Evolutionary conservation across 176 grass and related monocot genomes (phyloP).

Genomic region (Cenchrus fungigraminus): DNA sequence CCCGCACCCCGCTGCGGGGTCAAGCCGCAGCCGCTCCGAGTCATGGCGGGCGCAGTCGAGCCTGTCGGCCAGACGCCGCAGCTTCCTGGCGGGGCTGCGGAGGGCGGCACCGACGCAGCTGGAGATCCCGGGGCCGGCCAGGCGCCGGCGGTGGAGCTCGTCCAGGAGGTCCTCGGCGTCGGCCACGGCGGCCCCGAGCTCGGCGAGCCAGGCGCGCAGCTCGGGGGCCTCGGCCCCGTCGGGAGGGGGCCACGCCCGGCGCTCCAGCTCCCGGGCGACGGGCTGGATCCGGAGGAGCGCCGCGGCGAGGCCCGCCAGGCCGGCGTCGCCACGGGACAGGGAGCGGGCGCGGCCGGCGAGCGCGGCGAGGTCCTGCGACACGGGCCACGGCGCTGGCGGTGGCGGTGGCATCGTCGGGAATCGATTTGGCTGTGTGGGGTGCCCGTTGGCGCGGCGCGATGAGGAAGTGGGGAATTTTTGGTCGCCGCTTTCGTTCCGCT

Average conservation of each 20-base stretch:
- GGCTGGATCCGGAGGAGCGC: conserved; percentile 42
- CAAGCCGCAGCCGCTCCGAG: conserved; percentile 7
- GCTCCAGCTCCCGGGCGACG: conserved; percentile 24
- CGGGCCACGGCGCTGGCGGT: conserved; percentile 20
- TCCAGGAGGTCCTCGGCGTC: conserved; percentile 46
- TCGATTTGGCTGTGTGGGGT: neutral
- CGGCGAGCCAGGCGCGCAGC: conserved; percentile 21
- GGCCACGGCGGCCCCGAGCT: conserved; percentile 32
- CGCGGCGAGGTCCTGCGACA: conserved; percentile 40
- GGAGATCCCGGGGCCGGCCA: neutral
- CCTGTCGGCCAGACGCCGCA: neutral
- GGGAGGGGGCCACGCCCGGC: neutral
- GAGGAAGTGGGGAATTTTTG: neutral
- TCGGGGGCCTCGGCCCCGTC: neutral
- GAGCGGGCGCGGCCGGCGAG: conserved; percentile 31
- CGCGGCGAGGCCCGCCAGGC: conserved; percentile 29
- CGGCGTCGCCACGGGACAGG: conserved; percentile 5
- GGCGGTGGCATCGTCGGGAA: conserved; percentile 27
- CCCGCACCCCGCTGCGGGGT: neutral
- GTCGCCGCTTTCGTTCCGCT: neutral
- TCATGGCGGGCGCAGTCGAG: conserved; percentile 19
- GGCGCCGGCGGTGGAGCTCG: conserved; percentile 13
- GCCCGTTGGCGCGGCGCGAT: neutral
- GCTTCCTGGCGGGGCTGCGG: neutral
- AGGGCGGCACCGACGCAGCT: conserved; percentile 7